Evolutionary conservation across 371 early-diverging fungal species (phyloP).

Genomic region (Apophysomyces trapeziformis): DNA sequence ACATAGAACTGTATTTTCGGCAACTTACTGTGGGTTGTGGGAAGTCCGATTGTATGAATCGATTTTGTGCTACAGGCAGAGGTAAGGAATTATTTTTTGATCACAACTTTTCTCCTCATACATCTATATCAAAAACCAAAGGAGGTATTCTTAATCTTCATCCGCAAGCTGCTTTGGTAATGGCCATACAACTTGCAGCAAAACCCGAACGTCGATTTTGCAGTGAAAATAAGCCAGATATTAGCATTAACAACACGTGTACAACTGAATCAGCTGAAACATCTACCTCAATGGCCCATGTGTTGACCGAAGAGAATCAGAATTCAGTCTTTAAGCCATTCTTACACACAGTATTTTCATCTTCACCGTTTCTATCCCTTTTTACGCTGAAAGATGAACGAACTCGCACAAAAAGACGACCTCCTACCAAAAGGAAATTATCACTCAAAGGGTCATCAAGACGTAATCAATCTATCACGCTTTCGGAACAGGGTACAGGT

Average conservation of each 20-base stretch:
- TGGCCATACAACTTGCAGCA: slow-evolving; percentile 52
- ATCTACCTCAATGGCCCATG: background rate
- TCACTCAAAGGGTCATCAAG: background rate
- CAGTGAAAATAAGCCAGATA: background rate
- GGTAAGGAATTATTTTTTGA: slow-evolving; percentile 19
- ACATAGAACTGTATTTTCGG: slow-evolving; percentile 41
- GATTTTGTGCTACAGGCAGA: slow-evolving; percentile 48
- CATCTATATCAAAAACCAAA: slow-evolving; percentile 11
- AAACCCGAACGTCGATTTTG: slow-evolving; percentile 40
- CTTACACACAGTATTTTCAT: slow-evolving; percentile 39
- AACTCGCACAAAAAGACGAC: background rate
- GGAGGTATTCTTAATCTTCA: slow-evolving; percentile 46
- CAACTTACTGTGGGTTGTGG: slow-evolving; percentile 51
- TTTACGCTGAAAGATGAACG: slow-evolving; percentile 14
- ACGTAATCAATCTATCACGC: background rate
- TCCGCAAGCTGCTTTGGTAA: slow-evolving; percentile 50
- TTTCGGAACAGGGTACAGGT: background rate
- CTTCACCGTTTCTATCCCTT: slow-evolving; percentile 26
- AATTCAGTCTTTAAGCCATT: slow-evolving; percentile 30
- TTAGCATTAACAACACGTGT: background rate
- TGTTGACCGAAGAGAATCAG: slow-evolving; percentile 1
- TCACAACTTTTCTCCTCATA: slow-evolving; percentile 10
- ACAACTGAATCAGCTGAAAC: background rate
- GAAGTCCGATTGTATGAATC: slow-evolving; percentile 39
- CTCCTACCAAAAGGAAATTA: background rate